Conservation (phyloP, 2,329 filamentous ascomycete species). For the Orbilia blumenaviensis region DNA sequence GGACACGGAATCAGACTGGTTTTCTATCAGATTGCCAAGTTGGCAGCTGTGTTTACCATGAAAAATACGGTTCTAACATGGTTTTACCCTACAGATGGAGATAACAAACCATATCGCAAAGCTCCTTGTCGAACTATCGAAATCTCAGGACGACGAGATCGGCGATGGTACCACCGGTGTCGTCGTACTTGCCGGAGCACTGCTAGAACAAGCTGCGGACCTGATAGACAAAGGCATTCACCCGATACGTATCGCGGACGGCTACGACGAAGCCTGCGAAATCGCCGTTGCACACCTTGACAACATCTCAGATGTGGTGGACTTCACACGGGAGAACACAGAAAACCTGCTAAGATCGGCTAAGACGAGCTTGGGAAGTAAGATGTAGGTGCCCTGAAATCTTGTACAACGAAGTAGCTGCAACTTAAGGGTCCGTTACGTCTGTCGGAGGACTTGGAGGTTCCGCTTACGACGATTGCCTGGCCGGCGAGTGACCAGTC, state of each 20-base stretch:
- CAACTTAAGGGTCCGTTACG: neutral
- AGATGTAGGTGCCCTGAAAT: conserved; percentile 70
- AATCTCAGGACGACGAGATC: conserved; percentile 98
- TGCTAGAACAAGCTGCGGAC: conserved; percentile 95
- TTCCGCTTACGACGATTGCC: neutral
- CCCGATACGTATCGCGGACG: conserved; percentile 97
- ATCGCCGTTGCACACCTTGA: conserved; percentile 93
- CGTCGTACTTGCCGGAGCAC: conserved; percentile 90
- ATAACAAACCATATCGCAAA: conserved; percentile 98
- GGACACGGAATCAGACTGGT: neutral
- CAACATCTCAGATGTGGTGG: conserved; percentile 87
- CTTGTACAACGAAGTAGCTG: conserved; percentile 10
- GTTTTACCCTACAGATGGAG: conserved; percentile 76
- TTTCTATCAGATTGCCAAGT: neutral
- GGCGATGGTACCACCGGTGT: conserved; percentile 98
- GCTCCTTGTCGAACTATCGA: conserved; percentile 93
- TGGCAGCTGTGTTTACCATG: too few relatives aligned
- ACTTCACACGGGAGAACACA: conserved; percentile 81
- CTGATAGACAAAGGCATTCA: conserved; percentile 99
- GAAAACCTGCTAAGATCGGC: conserved; percentile 92
- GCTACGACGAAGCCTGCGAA: conserved; percentile 96
- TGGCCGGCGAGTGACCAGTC: conserved; percentile 7
- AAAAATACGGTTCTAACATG: conserved; percentile 22
- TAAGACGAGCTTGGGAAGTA: conserved; percentile 94
- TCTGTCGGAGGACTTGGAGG: neutral